Conservation (phyloP, 1,139 yeast species). For the Wickerhamomyces sp. region DNA sequence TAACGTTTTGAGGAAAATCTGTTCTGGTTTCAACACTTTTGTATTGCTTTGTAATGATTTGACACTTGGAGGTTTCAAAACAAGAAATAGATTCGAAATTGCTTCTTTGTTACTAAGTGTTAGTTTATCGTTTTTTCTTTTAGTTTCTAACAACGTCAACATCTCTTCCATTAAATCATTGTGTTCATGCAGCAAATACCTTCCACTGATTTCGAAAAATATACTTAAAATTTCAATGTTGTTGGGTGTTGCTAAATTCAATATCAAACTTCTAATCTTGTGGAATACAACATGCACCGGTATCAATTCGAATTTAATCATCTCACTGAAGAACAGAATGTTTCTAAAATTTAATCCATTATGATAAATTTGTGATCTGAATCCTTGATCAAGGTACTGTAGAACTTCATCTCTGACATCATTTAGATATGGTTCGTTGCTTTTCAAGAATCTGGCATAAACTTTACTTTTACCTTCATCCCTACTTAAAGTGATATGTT, state of each 20-base stretch:
- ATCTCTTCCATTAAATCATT: conserved; percentile 57
- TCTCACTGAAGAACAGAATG: conserved; percentile 64
- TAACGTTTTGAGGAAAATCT: conserved; percentile 47
- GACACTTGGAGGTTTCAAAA: conserved; percentile 57
- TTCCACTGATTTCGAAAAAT: conserved; percentile 73
- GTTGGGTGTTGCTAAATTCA: conserved; percentile 47
- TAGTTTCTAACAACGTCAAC: conserved; percentile 51
- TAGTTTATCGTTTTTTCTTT: conserved; percentile 48
- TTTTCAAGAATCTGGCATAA: conserved; percentile 67
- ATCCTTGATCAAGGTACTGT: conserved; percentile 52
- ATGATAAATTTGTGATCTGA: conserved; percentile 55
- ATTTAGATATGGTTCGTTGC: conserved; percentile 44
- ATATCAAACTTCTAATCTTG: conserved; percentile 54
- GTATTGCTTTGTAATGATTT: conserved; percentile 25
- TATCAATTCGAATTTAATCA: conserved; percentile 73
- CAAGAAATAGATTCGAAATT: conserved; percentile 53
- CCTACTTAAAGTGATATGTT: conserved; percentile 46
- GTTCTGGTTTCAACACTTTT: conserved; percentile 34
- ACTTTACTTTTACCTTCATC: conserved; percentile 40
- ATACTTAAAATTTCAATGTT: conserved; percentile 64
- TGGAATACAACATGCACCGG: conserved; percentile 72
- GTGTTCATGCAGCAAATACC: conserved; percentile 59
- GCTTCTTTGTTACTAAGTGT: conserved; percentile 55
- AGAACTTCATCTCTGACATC: conserved; percentile 55
- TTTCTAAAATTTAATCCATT: conserved; percentile 50